Base-by-base conservation (phyloP, 257 asterid genomes). In the Buddleja alternifolia region DNA sequence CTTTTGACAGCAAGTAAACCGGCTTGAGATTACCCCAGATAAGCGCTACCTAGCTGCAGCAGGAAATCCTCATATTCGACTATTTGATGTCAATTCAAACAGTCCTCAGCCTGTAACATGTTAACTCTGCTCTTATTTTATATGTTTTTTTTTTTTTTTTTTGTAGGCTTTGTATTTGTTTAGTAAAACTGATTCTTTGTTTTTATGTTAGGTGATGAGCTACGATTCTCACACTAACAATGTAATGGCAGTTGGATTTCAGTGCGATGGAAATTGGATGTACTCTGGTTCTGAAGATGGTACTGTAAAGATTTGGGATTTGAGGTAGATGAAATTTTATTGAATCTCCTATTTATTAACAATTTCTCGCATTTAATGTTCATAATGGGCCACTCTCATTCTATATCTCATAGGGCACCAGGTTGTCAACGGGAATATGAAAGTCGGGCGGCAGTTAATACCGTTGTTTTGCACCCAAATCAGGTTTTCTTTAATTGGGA, bases 261-360 rank as follows among this genome's bases (percentile, higher is more conserved):
- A 86, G 71, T 89, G 99, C 73, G 99, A 93, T 76, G 97, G 97
- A 46, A 89, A 91, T 59, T 93, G 97, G 97, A 93, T 93, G 99
- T 93, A 90, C 75, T 93, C 97, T 4, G 99, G 99, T 70, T 93
- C 99, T 66, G 99, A 93, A 86, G 99, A 93, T 79, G 99, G 99
- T 71, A 93, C 99, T 14, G 97, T 93, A 16, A 93, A 93, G 80
- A 88, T 93, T 66, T 93, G 99, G 99, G 99, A 93, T 60, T 76
- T 93, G 80, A 85, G 99, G 97, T 90, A 64, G 67, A 50, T 40
- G 39, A 75, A 36, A 8, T 15, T 63, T 36, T 32, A 9, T 10
- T 72, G 3, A 41, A 8, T 58, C 56, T 51, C 37, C 17, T 7
- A 62, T 19, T 17, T 66, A 12, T 10, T 41, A 14, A 39, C 37